Evolutionary conservation across 2,329 filamentous ascomycete genomes (phyloP).

Genomic region (Cladosporium cucumerinum): DNA sequence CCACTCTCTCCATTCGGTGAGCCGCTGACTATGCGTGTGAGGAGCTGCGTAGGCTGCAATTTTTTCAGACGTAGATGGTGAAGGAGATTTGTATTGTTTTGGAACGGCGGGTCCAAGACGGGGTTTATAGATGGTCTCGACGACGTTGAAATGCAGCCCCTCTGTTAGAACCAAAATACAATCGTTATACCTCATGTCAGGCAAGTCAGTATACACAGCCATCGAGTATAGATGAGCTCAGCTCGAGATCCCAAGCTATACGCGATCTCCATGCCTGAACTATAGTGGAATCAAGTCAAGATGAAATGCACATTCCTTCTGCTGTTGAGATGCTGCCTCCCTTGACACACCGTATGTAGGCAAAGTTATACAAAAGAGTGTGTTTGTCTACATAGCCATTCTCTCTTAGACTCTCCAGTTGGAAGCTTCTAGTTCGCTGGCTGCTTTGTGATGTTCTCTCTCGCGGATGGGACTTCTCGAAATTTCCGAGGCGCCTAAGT

Average conservation of each 20-base stretch:
- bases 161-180: background rate
- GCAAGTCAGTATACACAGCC: background rate
- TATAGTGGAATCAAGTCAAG: background rate
- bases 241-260: background rate
- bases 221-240: background rate
- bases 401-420: background rate
- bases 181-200: background rate
- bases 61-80: background rate
- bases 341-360: background rate
- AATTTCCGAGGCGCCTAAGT: slow-evolving; percentile 13
- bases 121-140: background rate
- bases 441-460: slow-evolving; percentile 6
- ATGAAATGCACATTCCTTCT: background rate
- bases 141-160: background rate
- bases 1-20: background rate
- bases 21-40: background rate
- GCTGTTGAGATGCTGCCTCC: background rate
- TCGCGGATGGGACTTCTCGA: slow-evolving; percentile 11
- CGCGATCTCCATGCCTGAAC: background rate
- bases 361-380: background rate
- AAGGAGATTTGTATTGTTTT: background rate
- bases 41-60: background rate
- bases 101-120: background rate
- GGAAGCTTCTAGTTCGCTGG: slow-evolving; percentile 9
- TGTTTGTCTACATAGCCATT: background rate